Percentiles rank a stretch among this genome's conserved stretches.
These are phyloP conservation scores for Gossypium arboreum DNA, from an alignment of 345 rosid genomes.

Conservation along the genomic window DNA sequence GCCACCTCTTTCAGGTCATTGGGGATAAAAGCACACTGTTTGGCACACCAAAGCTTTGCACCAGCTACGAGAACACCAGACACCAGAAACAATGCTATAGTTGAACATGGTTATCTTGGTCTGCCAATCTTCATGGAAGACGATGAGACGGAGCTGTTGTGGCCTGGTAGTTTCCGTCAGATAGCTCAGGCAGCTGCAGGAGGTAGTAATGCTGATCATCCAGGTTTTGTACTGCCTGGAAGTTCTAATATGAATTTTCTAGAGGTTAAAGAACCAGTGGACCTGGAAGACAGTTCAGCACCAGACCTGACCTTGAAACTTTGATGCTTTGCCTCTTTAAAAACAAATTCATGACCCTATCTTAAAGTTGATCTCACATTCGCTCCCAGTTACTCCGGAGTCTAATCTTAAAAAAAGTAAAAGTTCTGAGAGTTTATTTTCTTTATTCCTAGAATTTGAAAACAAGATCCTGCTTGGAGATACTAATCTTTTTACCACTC, in stretches of 20 bases:
- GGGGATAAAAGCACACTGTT: slow-evolving; percentile 63
- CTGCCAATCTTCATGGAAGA: slow-evolving; percentile 50
- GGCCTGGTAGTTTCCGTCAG: slow-evolving; percentile 78
- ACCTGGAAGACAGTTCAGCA: slow-evolving; percentile 38
- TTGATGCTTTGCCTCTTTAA: slow-evolving; percentile 19
- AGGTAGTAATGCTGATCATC: slow-evolving; percentile 19
- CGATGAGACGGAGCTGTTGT: slow-evolving; percentile 52
- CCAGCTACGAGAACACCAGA: slow-evolving; percentile 37
- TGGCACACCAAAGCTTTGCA: slow-evolving; percentile 33
- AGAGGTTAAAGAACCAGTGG: slow-evolving; percentile 29
- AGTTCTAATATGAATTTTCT: slow-evolving; percentile 34
- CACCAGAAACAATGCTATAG: slow-evolving; percentile 43
- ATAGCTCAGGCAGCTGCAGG: slow-evolving; percentile 19
- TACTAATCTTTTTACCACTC: too few relatives aligned
- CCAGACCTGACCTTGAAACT: slow-evolving; percentile 73
- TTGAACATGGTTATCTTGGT: slow-evolving; percentile 44
- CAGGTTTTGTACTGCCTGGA: slow-evolving; percentile 28
- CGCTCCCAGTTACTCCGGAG: too few relatives aligned
- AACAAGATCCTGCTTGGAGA: too few relatives aligned
- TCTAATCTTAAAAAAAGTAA: too few relatives aligned
- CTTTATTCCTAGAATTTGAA: too few relatives aligned
- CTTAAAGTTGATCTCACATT: too few relatives aligned
- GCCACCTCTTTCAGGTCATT: slow-evolving; percentile 40
- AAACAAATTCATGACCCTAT: background rate
- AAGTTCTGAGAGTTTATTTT: too few relatives aligned